Conservation (phyloP, 306 rosid genomes). For the Cicer judaicum region DNA sequence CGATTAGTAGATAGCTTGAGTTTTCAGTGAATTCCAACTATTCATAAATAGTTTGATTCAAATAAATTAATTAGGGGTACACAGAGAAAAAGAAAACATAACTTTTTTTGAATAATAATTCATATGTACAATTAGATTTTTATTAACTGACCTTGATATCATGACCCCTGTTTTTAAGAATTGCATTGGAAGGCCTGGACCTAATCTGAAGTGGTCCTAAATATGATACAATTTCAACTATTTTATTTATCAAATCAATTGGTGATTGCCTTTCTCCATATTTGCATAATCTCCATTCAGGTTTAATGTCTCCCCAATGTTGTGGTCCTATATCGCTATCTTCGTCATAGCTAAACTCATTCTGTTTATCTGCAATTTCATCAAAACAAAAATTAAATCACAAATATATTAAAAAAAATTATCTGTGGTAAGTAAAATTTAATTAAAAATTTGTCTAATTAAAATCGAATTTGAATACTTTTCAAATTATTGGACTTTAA, state of each 20-base stretch:
- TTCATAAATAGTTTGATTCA: background rate
- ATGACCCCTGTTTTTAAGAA: conserved; percentile 72
- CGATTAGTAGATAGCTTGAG: conserved; percentile 56
- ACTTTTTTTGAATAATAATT: background rate
- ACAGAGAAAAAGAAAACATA: background rate
- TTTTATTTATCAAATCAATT: conserved; percentile 54
- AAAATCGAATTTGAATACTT: too few relatives aligned
- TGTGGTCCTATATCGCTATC: conserved; percentile 59
- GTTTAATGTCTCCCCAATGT: conserved; percentile 68
- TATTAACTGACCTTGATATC: conserved; percentile 62
- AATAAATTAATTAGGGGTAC: background rate
- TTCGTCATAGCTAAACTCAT: conserved; percentile 57
- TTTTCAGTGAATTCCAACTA: conserved; percentile 57
- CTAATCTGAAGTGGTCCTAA: conserved; percentile 44
- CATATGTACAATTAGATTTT: background rate
- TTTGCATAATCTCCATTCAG: conserved; percentile 64
- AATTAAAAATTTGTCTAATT: too few relatives aligned
- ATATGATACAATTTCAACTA: conserved; percentile 53
- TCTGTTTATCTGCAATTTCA: conserved; percentile 58
- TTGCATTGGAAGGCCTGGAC: conserved; percentile 65
- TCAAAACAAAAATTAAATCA: background rate
- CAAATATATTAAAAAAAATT: too few relatives aligned
- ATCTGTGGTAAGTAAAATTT: too few relatives aligned
- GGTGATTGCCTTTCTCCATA: conserved; percentile 81
- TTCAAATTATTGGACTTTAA: too few relatives aligned